Percentiles rank a stretch among this genome's conserved stretches.
These are phyloP conservation scores for Myriosclerotinia scirpicola DNA, from an alignment of 2,329 filamentous ascomycete genomes.

Conservation along the genomic window DNA sequence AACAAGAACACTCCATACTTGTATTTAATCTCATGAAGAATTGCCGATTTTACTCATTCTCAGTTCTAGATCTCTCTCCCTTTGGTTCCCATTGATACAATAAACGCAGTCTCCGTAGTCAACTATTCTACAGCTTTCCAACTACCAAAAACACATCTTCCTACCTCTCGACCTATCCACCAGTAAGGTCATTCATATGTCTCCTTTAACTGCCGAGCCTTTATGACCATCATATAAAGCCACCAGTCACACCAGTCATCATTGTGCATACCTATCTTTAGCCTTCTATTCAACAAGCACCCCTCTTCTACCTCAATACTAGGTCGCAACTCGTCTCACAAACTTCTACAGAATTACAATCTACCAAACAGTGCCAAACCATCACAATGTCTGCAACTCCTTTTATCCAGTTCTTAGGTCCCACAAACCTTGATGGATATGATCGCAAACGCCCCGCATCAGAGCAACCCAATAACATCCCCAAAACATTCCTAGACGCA, in stretches of 20 bases:
- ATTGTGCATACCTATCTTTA: not conserved
- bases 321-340: not conserved
- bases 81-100: too few relatives aligned
- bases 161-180: not conserved
- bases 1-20: too few relatives aligned
- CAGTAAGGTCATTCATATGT: not conserved
- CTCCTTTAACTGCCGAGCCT: not conserved
- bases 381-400: slow-evolving; percentile 32
- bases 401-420: slow-evolving; percentile 41
- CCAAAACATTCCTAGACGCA: slow-evolving; percentile 60
- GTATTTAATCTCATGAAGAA: not conserved
- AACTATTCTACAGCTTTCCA: not conserved
- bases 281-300: slow-evolving; percentile 2
- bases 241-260: slow-evolving; percentile 1
- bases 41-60: not conserved
- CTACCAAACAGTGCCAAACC: not conserved
- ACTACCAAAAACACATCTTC: too few relatives aligned
- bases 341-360: not conserved
- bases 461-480: slow-evolving; percentile 49
- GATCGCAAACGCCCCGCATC: slow-evolving; percentile 44
- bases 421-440: slow-evolving; percentile 52
- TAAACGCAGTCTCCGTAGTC: too few relatives aligned
- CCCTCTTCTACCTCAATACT: not conserved
- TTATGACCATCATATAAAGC: slow-evolving; percentile 2
- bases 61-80: not conserved